Evolutionary conservation across 805 yeast species (phyloP), one percentile per base, ranked within the genome.

Genomic region (Kuraishia ogatae): DNA sequence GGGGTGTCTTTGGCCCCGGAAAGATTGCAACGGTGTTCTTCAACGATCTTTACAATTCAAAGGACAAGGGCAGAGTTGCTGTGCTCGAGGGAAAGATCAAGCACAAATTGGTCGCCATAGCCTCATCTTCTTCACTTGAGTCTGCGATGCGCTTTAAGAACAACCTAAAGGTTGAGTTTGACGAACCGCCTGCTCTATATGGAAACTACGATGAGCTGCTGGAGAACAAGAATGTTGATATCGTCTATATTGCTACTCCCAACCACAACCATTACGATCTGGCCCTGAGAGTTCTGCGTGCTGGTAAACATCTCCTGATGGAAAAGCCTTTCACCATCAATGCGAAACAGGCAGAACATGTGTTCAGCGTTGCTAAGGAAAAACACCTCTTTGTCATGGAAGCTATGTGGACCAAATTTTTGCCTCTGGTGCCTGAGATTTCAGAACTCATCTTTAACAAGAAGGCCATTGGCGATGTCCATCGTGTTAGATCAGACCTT

Each of bases 311-410:
- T 60, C 80, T 81, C 11, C 65, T 81, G 43, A 73, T 81, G 62
- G 85, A 81, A 56, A 81, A 81, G 62, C 83, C 85, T 11, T 70
- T 80, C 61, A 76, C 82, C 0, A 73, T 81, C 53, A 80, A 80
- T 57, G 66, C 67, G 2, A 64, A 64, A 20, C 82, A 81, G 56
- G 70, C 80, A 2, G 61, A 67, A 29, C 72, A 70, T 28, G 61
- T 82, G n/a, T 63, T 75, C 52, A 66, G 64, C 0, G 67, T 74
- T 48, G 85, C 85, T 7, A 67, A 67, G 58, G 57, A 65, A 54
- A 72, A 75, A 62, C 67, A 71, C 1, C 63, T 73, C 48, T 79
- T 77, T 57, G 67, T 82, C 39, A 77, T 82, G 83, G 87, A 82
- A 62, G 86, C 81, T 1, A 75, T 78, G 49, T 80, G 84, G 84